phyloP scores from a whole-genome alignment of 176 grass and related monocot genomes.

The Triticum timopheevii region DNA sequence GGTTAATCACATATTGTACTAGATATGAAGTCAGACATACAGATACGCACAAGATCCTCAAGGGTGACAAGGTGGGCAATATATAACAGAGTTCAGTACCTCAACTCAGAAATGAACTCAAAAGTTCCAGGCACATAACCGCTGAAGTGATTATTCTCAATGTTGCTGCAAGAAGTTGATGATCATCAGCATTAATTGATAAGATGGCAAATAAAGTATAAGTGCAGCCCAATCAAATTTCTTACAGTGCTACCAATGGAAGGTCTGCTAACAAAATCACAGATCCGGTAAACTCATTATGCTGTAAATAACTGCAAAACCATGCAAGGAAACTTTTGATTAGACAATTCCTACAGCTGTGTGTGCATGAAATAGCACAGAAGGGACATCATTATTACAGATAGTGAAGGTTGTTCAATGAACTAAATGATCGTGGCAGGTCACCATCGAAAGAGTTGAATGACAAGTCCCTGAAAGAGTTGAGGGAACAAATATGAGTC shows the following conservation, averaged over 20 bases:
- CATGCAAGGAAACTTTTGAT: conserved; percentile 15
- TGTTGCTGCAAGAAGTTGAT: conserved; percentile 53
- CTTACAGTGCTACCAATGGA: conserved; percentile 79
- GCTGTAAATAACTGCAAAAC: conserved; percentile 77
- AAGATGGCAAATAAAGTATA: conserved; percentile 17
- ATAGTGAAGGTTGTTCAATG: conserved; percentile 60
- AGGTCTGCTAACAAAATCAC: conserved; percentile 78
- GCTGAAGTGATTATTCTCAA: conserved; percentile 86
- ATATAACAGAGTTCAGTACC: conserved; percentile 42
- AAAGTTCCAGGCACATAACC: conserved; percentile 86
- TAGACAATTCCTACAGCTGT: conserved; percentile 17
- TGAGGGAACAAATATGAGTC: background rate
- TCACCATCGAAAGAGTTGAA: conserved; percentile 74
- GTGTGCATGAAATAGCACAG: conserved; percentile 28
- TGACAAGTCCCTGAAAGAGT: conserved; percentile 72
- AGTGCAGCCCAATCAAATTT: conserved; percentile 18
- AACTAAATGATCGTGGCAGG: conserved; percentile 80
- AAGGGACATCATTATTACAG: conserved; percentile 52
- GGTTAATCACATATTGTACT: conserved; percentile 24
- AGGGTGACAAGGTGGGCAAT: background rate
- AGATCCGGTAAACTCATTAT: conserved; percentile 84
- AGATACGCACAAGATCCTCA: conserved; percentile 3
- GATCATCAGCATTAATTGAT: conserved; percentile 16
- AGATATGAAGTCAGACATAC: conserved; percentile 37
- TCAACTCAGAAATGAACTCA: conserved; percentile 68